Base-by-base conservation (phyloP, 1,284 basidiomycete genomes). In the Limonomyces culmigenus region DNA sequence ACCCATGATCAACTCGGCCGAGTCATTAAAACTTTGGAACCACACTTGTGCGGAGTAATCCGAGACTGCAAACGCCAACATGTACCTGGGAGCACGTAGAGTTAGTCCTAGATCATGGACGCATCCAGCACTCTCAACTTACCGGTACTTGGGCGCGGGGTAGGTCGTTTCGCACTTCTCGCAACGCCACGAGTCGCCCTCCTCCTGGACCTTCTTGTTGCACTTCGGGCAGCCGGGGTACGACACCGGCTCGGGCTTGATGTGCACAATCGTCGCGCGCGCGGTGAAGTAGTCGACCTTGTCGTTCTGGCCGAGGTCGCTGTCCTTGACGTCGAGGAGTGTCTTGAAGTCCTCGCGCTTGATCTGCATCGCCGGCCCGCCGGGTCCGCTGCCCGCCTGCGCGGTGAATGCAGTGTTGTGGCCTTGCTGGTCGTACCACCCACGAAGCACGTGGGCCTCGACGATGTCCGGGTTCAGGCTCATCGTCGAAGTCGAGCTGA, bases 1-100 rank as follows among this genome's bases (percentile, higher is more conserved):
- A 21, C 74, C 83, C 10, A 8, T 27, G 43, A 98, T 75, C 11
- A 96, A 56, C 15, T 64, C 60, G 40, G 75, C 55, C 2, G 91
- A 93, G 19, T 98, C 95, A 53, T 98, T 96, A 65, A 98, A 98
- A 1, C 87, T 89, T 40, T 85, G 85, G 31, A 98, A 60, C 93
- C 93, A 99, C 18, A 79, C 70, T 51, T 91, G 84, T 15, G 77
- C 79, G 12, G 87, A 83, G 57, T 80, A 71, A 55, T 99, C 95
- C 27, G 87, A 75, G 11, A 89, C 80, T 38, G 87, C 88, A 59
- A 95, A 69, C 19, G 75, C 70, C 43, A 98, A 68, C 43, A 96
- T 80, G 56, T 96, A 98, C 43, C 89, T 93, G 10, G 25, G 8
- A 10, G 25, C 17, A 30, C 12, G 32, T 12, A 3, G 25, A 10